phyloP scores from a whole-genome alignment of 305 asterid species.

The Solanum chacoense region DNA sequence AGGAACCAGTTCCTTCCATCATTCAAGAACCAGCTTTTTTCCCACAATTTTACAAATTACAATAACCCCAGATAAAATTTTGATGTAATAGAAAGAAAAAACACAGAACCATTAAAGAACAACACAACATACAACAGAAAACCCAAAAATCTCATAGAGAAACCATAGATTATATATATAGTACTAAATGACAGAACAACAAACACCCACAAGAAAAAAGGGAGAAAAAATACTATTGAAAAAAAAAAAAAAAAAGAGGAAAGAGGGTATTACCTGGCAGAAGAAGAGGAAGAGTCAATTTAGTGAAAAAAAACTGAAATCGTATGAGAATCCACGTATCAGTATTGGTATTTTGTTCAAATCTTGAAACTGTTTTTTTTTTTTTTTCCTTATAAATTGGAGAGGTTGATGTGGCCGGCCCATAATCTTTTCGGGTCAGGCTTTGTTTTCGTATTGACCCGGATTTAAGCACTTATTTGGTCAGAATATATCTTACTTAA shows the following conservation, averaged over 20 bases:
- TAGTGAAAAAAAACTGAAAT: background rate
- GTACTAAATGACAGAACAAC: background rate
- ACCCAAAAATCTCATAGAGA: background rate
- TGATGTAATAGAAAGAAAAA: background rate
- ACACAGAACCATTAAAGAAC: background rate
- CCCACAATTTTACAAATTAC: background rate
- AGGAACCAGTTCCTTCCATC: background rate
- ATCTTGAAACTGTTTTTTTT: background rate
- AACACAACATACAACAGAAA: background rate
- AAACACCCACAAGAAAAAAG: background rate
- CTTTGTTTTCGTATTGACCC: background rate
- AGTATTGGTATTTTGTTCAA: background rate
- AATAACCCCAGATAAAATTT: background rate
- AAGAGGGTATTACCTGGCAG: conserved; percentile 3
- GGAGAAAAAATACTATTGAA: background rate
- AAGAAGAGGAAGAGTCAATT: background rate
- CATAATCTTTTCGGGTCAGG: background rate
- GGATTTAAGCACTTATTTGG: background rate
- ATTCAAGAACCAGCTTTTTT: background rate
- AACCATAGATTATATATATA: background rate
- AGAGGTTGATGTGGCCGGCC: background rate
- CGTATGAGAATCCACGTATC: background rate
- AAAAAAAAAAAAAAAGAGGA: background rate
- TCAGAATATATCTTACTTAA: no score
- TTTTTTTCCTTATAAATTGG: background rate